These are phyloP conservation scores for Mycena leptocephala DNA, from an alignment of 768 basidiomycete species.

Conservation along the genomic window DNA sequence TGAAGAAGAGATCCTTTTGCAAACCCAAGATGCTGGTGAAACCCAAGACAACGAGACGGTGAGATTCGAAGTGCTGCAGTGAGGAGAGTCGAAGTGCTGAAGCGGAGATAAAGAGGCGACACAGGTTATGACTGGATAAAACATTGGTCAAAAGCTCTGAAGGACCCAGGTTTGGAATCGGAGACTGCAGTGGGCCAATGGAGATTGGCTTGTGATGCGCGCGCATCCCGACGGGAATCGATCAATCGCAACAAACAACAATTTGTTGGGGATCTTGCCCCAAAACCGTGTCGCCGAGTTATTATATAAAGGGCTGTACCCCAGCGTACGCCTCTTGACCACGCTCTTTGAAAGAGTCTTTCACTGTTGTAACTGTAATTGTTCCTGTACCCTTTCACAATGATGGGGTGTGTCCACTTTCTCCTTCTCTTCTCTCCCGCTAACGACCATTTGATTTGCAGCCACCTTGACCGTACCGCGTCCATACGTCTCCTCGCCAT, in stretches of 20 bases:
- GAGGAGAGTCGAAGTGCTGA: too few species aligned
- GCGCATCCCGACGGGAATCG: background rate
- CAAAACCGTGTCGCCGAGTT: background rate
- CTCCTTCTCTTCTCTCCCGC: background rate
- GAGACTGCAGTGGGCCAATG: too few species aligned
- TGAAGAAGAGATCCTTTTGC: too few species aligned
- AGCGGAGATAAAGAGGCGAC: too few species aligned
- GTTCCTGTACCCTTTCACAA: background rate
- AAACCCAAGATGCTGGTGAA: background rate
- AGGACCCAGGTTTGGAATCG: too few species aligned
- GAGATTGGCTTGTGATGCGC: too few species aligned
- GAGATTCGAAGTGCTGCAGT: too few species aligned
- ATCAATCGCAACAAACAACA: background rate
- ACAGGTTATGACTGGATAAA: too few species aligned
- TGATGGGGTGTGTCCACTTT: constrained; percentile 25
- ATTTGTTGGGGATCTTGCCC: background rate
- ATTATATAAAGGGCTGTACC: background rate
- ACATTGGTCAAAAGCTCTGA: too few species aligned
- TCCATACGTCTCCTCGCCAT: constrained; percentile 75
- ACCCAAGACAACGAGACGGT: too few species aligned
- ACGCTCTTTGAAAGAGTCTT: background rate
- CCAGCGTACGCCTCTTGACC: background rate
- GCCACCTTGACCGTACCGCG: constrained; percentile 65
- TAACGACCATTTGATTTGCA: constrained; percentile 31
- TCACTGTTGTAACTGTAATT: constrained; percentile 5